A percentile compares a stretch with the other conserved stretches of the same genome.
Evolutionary conservation across 2,329 filamentous ascomycete genomes (phyloP).

Genomic region (Cryphonectria radicalis): DNA sequence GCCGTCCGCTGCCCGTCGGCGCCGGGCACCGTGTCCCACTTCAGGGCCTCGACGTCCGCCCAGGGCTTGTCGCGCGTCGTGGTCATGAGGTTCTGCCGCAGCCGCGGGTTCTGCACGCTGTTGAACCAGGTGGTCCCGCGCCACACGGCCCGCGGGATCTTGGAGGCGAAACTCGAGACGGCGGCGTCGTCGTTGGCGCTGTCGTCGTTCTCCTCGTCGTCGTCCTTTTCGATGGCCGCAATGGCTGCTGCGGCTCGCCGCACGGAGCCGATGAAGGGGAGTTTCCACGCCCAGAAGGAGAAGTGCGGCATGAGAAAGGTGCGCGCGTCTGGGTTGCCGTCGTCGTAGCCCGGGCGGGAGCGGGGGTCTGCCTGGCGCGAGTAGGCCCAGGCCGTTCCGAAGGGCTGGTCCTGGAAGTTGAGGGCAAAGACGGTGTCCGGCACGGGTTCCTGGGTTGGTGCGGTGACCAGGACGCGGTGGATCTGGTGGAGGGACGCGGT

Average conservation of each 20-base stretch:
- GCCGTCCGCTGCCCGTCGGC: conserved; percentile 38
- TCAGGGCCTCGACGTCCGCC: conserved; percentile 53
- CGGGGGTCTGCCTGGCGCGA: conserved; percentile 48
- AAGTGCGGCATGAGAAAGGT: conserved; percentile 61
- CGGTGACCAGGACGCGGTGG: conserved; percentile 55
- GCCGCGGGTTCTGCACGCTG: conserved; percentile 45
- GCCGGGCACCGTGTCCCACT: conserved; percentile 36
- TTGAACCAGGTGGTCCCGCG: conserved; percentile 57
- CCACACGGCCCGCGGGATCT: conserved; percentile 52
- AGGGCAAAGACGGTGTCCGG: conserved; percentile 58
- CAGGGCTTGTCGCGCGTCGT: conserved; percentile 44
- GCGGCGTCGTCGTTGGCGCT: too few relatives aligned
- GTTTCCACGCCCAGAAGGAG: conserved; percentile 58
- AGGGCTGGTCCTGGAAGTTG: conserved; percentile 55
- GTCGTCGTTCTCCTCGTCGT: not conserved
- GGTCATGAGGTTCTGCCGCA: conserved; percentile 47
- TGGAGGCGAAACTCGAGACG: conserved; percentile 35
- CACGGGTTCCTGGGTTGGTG: conserved; percentile 41
- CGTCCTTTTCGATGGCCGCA: conserved; percentile 40
- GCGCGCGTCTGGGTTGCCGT: conserved; percentile 36
- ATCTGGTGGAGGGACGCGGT: conserved; percentile 58
- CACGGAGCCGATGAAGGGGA: conserved; percentile 53
- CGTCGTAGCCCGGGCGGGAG: conserved; percentile 31
- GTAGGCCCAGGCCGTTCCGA: conserved; percentile 50
- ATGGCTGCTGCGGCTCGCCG: conserved; percentile 45